phyloP scores from a whole-genome alignment of 2,329 filamentous ascomycete genomes.

The Botrytis aclada region DNA sequence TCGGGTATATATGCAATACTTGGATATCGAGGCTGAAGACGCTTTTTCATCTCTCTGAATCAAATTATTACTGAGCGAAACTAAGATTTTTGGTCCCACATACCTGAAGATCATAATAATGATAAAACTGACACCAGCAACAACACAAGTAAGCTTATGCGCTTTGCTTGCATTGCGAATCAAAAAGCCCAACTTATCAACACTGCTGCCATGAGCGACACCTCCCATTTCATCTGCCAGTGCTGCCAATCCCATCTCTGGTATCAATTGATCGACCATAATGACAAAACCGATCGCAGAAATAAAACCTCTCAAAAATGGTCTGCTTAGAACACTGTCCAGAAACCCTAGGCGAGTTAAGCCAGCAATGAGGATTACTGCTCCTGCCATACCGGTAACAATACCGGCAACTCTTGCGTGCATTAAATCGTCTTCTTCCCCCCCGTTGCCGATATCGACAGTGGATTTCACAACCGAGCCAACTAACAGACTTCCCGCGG shows the following conservation, averaged over 20 bases:
- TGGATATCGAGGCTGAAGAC: conserved; percentile 74
- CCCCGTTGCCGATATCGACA: conserved; percentile 64
- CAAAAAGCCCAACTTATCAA: conserved; percentile 83
- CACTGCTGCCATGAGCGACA: conserved; percentile 79
- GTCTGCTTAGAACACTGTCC: conserved; percentile 88
- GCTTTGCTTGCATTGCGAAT: conserved; percentile 60
- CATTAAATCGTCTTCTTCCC: conserved; percentile 60
- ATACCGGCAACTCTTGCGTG: conserved; percentile 86
- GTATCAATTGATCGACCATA: conserved; percentile 88
- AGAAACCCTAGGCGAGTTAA: conserved; percentile 84
- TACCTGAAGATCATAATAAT: conserved; percentile 90
- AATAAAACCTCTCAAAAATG: conserved; percentile 93
- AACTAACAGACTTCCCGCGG: conserved; percentile 85
- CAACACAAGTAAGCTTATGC: conserved; percentile 71
- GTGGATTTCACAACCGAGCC: conserved; percentile 80
- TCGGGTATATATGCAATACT: conserved; percentile 86
- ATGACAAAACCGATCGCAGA: conserved; percentile 97
- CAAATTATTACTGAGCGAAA: conserved; percentile 18
- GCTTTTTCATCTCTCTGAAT: conserved; percentile 72
- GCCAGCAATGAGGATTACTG: conserved; percentile 84
- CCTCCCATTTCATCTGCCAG: conserved; percentile 59
- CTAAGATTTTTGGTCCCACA: conserved; percentile 29
- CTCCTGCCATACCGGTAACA: conserved; percentile 81
- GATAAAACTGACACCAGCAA: conserved; percentile 75
- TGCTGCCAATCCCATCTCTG: conserved; percentile 74